Evolutionary conservation across 192 early-diverging fungal genomes (phyloP).

Genomic region (Fimicolochytrium jonesii): DNA sequence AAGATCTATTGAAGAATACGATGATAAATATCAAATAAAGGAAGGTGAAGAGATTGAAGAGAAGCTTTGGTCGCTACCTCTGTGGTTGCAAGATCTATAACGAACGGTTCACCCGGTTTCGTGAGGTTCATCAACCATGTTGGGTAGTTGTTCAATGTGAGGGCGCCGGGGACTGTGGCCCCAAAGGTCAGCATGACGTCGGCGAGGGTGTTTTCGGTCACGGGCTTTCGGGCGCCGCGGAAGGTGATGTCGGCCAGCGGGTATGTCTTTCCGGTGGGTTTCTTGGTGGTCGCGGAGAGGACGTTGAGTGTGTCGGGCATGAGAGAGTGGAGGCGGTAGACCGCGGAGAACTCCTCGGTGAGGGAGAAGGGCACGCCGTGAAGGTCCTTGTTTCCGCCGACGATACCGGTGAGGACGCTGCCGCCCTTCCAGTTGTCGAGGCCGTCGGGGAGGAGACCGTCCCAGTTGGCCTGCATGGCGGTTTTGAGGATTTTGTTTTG

Average conservation of each 20-base stretch:
- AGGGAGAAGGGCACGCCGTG: slow-evolving; percentile 15
- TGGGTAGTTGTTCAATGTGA: slow-evolving; percentile 36
- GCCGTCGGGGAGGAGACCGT: slow-evolving; percentile 4
- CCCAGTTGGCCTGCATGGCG: slow-evolving; percentile 30
- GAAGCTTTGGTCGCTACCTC: too few relatives aligned
- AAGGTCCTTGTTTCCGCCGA: not conserved
- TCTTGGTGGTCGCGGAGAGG: slow-evolving; percentile 2
- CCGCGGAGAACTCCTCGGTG: slow-evolving; percentile 29
- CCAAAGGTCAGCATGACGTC: slow-evolving; percentile 31
- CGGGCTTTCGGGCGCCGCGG: slow-evolving; percentile 6
- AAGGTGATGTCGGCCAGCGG: slow-evolving; percentile 11
- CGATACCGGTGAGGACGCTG: slow-evolving; percentile 14
- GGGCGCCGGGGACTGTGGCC: slow-evolving; percentile 20
- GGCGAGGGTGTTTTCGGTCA: slow-evolving; percentile 1
- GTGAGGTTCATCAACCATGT: slow-evolving; percentile 18
- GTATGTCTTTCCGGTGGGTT: slow-evolving; percentile 13
- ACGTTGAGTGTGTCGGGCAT: slow-evolving; percentile 32
- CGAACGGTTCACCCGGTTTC: slow-evolving; percentile 14
- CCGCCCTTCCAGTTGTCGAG: slow-evolving; percentile 8
- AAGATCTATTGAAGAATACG: too few relatives aligned
- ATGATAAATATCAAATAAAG: too few relatives aligned
- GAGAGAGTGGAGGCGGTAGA: slow-evolving; percentile 34
- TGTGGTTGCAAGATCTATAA: slow-evolving; percentile 24
- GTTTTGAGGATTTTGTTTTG: slow-evolving; percentile 21
- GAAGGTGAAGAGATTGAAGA: too few relatives aligned